These are phyloP conservation scores for Rubia yunnanensis DNA, from an alignment of 257 asterid genomes.

Conservation along the genomic window DNA sequence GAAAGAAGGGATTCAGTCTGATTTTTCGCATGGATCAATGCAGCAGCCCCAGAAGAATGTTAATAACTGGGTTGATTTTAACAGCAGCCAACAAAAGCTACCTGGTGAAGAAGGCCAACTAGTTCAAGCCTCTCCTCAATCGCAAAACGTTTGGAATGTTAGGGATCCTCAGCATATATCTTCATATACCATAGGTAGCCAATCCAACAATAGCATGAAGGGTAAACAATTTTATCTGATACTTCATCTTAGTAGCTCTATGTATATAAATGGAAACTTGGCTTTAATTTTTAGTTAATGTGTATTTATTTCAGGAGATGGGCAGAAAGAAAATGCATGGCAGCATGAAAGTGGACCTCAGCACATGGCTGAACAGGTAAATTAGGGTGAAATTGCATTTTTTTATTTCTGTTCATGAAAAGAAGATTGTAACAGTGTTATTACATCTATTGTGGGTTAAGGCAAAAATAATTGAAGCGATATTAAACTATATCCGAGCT, in stretches of 20 bases:
- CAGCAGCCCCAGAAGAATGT: slow-evolving; percentile 28
- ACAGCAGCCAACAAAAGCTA: slow-evolving; percentile 34
- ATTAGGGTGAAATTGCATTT: neutral
- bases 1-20: slow-evolving; percentile 37
- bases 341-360: slow-evolving; percentile 29
- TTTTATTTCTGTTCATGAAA: neutral
- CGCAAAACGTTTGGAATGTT: slow-evolving; percentile 29
- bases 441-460: neutral
- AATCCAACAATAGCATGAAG: slow-evolving; percentile 10
- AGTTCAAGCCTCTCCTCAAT: slow-evolving; percentile 25
- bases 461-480: neutral
- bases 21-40: slow-evolving; percentile 25
- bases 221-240: slow-evolving; percentile 13
- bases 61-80: slow-evolving; percentile 29
- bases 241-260: neutral
- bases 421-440: neutral
- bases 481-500: too few species aligned
- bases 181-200: slow-evolving; percentile 16
- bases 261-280: neutral
- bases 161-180: slow-evolving; percentile 23
- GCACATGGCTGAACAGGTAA: slow-evolving; percentile 37
- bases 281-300: slow-evolving; percentile 6
- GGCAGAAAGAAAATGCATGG: slow-evolving; percentile 29
- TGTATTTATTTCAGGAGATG: slow-evolving; percentile 40
- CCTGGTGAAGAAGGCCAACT: slow-evolving; percentile 26